Conservation (phyloP, 495 filamentous ascomycete genomes). For the Trichoderma parareesei region DNA sequence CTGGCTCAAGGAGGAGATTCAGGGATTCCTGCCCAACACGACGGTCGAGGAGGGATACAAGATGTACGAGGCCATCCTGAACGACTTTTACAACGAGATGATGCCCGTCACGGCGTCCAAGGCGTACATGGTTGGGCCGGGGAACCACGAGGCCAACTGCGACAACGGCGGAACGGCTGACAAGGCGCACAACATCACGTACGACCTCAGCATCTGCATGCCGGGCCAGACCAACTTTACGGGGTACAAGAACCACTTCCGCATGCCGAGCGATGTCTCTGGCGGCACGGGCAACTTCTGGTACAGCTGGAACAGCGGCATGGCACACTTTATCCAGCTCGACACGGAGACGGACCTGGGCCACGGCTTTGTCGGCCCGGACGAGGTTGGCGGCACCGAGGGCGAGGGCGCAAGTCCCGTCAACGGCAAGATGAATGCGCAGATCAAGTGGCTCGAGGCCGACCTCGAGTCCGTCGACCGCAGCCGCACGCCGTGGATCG, state of each 20-base stretch:
- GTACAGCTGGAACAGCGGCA: slow-evolving; percentile 52
- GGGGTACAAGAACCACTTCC: slow-evolving; percentile 42
- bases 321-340: slow-evolving; percentile 43
- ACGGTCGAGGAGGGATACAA: slow-evolving; percentile 33
- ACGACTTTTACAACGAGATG: slow-evolving; percentile 48
- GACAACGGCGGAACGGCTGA: slow-evolving; percentile 23
- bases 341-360: slow-evolving; percentile 48
- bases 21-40: slow-evolving; percentile 27
- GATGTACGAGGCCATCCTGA: slow-evolving; percentile 45
- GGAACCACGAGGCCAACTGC: slow-evolving; percentile 49
- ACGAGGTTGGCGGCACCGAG: slow-evolving; percentile 13
- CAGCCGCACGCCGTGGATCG: slow-evolving; percentile 44
- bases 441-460: slow-evolving; percentile 38
- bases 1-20: slow-evolving; percentile 39
- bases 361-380: slow-evolving; percentile 29
- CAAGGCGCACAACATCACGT: slow-evolving; percentile 3
- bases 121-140: slow-evolving; percentile 46
- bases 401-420: slow-evolving; percentile 19
- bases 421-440: slow-evolving; percentile 40
- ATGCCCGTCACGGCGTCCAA: slow-evolving; percentile 34
- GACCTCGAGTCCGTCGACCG: slow-evolving; percentile 45
- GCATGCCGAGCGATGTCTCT: slow-evolving; percentile 38
- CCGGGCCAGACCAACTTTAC: slow-evolving; percentile 50
- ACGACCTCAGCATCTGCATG: slow-evolving; percentile 31
- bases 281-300: slow-evolving; percentile 45